A percentile compares a stretch with the other conserved stretches of the same genome.
phyloP scores from a whole-genome alignment of 208 protist species.

The Phytomonas sp. region DNA sequence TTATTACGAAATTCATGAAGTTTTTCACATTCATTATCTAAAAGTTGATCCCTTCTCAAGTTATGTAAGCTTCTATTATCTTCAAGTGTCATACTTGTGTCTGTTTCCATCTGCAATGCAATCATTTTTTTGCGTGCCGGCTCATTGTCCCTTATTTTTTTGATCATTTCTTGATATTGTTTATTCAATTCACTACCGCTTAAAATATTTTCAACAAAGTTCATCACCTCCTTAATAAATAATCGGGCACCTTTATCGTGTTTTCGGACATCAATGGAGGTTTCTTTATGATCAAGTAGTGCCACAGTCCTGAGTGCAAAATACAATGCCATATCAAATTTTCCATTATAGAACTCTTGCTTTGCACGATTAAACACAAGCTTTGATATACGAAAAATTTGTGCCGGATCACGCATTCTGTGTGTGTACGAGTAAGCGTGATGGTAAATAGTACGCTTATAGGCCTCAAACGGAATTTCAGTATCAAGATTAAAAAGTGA shows the following conservation, averaged over 20 bases:
- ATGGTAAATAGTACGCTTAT: conserved; percentile 39
- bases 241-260: neutral
- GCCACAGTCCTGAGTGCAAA: neutral
- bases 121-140: conserved; percentile 24
- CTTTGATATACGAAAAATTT: neutral
- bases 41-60: conserved; percentile 17
- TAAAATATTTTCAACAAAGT: conserved; percentile 3
- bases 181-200: neutral
- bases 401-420: neutral
- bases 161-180: conserved; percentile 24
- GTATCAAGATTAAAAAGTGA: conserved; percentile 44
- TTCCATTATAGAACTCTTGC: neutral
- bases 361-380: neutral
- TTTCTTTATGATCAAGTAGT: neutral
- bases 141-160: conserved; percentile 26
- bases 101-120: conserved; percentile 24
- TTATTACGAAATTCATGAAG: conserved; percentile 12
- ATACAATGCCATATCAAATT: conserved; percentile 5
- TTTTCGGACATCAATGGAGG: neutral
- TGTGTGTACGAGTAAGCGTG: conserved; percentile 27
- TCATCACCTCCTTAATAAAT: neutral
- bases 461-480: conserved; percentile 42
- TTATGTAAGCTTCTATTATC: conserved; percentile 11
- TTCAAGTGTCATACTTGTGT: neutral
- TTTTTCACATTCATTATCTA: conserved; percentile 15